phyloP scores from a whole-genome alignment of 495 filamentous ascomycete species.

The Tuber aestivum region DNA sequence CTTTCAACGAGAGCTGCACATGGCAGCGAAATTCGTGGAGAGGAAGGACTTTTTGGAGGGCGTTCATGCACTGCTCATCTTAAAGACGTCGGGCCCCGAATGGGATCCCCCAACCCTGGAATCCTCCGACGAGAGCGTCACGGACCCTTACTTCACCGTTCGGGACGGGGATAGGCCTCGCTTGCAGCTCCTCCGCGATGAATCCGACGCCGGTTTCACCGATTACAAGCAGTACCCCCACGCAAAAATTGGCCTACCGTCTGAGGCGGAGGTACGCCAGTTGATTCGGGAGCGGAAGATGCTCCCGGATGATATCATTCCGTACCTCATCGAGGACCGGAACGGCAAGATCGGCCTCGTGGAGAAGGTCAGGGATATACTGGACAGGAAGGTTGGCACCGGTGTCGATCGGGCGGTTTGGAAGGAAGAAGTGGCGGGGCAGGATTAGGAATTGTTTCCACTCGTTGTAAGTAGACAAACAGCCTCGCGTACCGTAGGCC shows the following conservation, averaged over 20 bases:
- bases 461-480: not conserved
- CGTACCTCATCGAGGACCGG: constrained; percentile 47
- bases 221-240: constrained; percentile 68
- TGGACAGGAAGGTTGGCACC: constrained; percentile 49
- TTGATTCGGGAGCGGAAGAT: constrained; percentile 47
- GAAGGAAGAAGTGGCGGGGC: constrained; percentile 10
- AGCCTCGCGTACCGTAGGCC: not conserved
- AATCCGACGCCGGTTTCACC: constrained; percentile 33
- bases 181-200: constrained; percentile 52
- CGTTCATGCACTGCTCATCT: constrained; percentile 67
- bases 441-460: not conserved
- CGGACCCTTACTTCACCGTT: constrained; percentile 56
- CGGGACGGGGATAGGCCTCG: constrained; percentile 43
- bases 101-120: constrained; percentile 69
- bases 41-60: constrained; percentile 83
- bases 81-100: constrained; percentile 51
- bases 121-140: constrained; percentile 52
- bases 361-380: constrained; percentile 55
- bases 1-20: constrained; percentile 73
- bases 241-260: constrained; percentile 60
- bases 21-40: constrained; percentile 77
- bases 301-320: constrained; percentile 47
- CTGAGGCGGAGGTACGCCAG: constrained; percentile 61
- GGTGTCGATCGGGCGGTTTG: constrained; percentile 40
- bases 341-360: constrained; percentile 54